Evolutionary conservation across 2,329 filamentous ascomycete species (phyloP), one percentile per base, ranked within the genome.

Genomic region (Aspergillus melleus): DNA sequence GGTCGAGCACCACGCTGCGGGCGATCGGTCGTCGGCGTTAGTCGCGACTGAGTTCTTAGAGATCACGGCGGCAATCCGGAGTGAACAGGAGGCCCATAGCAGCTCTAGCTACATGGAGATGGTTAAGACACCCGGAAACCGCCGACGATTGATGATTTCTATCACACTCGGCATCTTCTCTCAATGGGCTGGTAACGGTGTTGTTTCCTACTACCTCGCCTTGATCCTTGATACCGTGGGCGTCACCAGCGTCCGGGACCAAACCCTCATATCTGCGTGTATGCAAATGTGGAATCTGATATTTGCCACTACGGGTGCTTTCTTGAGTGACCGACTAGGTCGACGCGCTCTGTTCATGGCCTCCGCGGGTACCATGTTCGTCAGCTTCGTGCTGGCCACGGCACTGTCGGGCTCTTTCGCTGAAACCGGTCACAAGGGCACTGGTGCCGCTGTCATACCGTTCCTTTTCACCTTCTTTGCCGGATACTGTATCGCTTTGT

Each of bases 381-480:
- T 64, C 9, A 65, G 62, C 49, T 64, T 60, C 42, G 56, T 62
- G 16, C 26, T 67, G 19, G 61, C 67, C 29, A 71, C 70, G 1
- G 70, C 64, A 0, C 54, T 74, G 0, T 70, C 66, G 0, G 70
- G 63, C 0, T 58, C 59, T 2, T 73, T 72, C 56, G 55, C 63
- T 0, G 39, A 60, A 1, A 66, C 62, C 2, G 42, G 39, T 1
- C 52, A 57, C 3, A 36, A 54, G 1, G 57, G 60, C 2, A 64
- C 63, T 0, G 71, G 71, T 6, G 68, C 61, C 4, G 68, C 68
- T 1, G 70, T 72, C 1, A 68, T 73, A 11, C 68, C 69, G 1
- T 66, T 72, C 26, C 54, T 73, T 5, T 73, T 72, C 42, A 61
- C 70, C 29, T 72, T 67, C 60, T 71, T 68, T 42, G 66, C 66